Evolutionary conservation across 192 early-diverging fungal genomes (phyloP).

Genomic region (Podila verticillata): DNA sequence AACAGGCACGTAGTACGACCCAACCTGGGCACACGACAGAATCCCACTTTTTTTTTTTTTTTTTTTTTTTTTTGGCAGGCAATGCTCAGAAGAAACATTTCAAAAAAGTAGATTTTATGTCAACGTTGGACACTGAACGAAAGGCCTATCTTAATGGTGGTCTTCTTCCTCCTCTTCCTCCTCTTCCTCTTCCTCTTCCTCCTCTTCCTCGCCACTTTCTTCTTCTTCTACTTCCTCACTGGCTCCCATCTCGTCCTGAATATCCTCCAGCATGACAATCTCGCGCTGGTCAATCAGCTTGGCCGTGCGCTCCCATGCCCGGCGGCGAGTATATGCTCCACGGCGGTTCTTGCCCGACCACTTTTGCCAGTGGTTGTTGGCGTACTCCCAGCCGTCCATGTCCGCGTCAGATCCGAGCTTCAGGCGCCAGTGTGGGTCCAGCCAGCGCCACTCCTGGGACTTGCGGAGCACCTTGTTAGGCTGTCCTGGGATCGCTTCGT

Average conservation of each 20-base stretch:
- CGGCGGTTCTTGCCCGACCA: conserved; percentile 54
- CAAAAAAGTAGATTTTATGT: too few relatives aligned
- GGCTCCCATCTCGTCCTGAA: conserved; percentile 9
- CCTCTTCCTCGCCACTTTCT: conserved; percentile 13
- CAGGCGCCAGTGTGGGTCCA: conserved; percentile 61
- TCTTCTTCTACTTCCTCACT: conserved; percentile 1
- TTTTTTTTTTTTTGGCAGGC: too few relatives aligned
- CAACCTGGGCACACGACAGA: too few relatives aligned
- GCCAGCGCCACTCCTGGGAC: conserved; percentile 63
- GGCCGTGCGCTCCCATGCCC: conserved; percentile 63
- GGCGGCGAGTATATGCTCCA: conserved; percentile 59
- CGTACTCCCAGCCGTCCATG: conserved; percentile 65
- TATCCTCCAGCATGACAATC: conserved; percentile 30
- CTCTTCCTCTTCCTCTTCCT: conserved; percentile 11
- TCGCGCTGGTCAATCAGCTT: conserved; percentile 56
- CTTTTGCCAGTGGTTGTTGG: conserved; percentile 65
- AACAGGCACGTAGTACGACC: too few relatives aligned
- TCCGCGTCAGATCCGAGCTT: conserved; percentile 52
- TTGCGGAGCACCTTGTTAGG: conserved; percentile 54
- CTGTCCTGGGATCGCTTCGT: conserved; percentile 43
- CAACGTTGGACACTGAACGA: too few relatives aligned
- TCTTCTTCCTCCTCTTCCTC: background rate
- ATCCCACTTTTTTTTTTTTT: too few relatives aligned
- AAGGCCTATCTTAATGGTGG: too few relatives aligned
- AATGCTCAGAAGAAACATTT: too few relatives aligned